phyloP scores from a whole-genome alignment of 306 rosid genomes.

The Vigna angularis region DNA sequence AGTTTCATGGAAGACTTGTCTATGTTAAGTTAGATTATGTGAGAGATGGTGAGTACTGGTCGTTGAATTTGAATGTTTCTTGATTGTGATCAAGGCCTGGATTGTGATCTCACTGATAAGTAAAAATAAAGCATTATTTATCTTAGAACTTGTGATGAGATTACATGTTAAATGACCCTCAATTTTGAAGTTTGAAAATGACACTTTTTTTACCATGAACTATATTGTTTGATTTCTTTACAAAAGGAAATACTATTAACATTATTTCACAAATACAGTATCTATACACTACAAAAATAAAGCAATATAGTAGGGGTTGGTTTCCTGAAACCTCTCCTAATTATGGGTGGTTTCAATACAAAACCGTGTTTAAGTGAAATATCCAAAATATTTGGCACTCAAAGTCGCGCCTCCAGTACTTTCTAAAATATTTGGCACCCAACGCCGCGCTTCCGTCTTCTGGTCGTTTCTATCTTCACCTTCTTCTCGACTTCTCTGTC shows the following conservation, averaged over 20 bases:
- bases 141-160: background rate
- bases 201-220: background rate
- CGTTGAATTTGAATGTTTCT: background rate
- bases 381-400: too few species aligned
- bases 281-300: too few species aligned
- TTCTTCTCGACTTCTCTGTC: too few species aligned
- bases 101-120: background rate
- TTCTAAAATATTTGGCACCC: too few species aligned
- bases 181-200: background rate
- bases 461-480: too few species aligned
- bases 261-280: background rate
- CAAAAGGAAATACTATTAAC: too few species aligned
- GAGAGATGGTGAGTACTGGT: background rate
- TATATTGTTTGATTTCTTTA: background rate
- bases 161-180: background rate
- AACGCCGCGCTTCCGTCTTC: too few species aligned
- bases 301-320: too few species aligned
- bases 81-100: slow-evolving; percentile 5
- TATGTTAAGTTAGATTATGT: slow-evolving; percentile 10
- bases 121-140: background rate
- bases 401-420: too few species aligned
- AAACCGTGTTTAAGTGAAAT: too few species aligned
- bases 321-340: too few species aligned
- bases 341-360: too few species aligned
- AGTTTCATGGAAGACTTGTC: slow-evolving; percentile 29